Percentiles rank a stretch among this genome's conserved stretches.
Evolutionary conservation across 108 stramenopile genomes (phyloP).

Genomic region (Cyclotella baltica): DNA sequence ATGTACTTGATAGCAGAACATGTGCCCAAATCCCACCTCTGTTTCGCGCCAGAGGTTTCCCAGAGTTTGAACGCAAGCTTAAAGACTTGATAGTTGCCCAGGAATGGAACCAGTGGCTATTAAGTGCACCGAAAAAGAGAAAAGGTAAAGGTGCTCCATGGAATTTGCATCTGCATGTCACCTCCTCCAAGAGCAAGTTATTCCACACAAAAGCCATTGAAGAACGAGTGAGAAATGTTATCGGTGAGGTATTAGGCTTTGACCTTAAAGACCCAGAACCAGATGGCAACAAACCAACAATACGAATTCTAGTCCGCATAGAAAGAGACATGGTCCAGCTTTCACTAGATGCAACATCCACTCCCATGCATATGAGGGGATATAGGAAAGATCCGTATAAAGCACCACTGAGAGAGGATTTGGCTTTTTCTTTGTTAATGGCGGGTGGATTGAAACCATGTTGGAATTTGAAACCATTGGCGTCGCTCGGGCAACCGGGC

Average conservation of each 20-base stretch:
- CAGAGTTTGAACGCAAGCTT: conserved; percentile 72
- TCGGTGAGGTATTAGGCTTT: conserved; percentile 52
- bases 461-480: conserved; percentile 35
- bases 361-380: conserved; percentile 75
- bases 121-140: conserved; percentile 15
- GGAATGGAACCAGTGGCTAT: conserved; percentile 54
- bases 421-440: conserved; percentile 73
- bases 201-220: conserved; percentile 72
- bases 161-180: conserved; percentile 61
- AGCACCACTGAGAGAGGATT: conserved; percentile 84
- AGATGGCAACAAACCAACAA: conserved; percentile 12
- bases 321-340: conserved; percentile 67
- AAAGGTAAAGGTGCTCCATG: not conserved
- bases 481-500: too few species aligned
- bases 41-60: conserved; percentile 65
- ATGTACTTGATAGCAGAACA: not conserved
- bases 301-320: conserved; percentile 60
- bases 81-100: conserved; percentile 54
- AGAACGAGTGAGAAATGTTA: conserved; percentile 58
- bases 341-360: conserved; percentile 59
- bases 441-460: conserved; percentile 59
- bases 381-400: conserved; percentile 72
- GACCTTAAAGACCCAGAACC: conserved; percentile 14
- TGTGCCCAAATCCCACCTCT: conserved; percentile 39
- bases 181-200: conserved; percentile 69